Conservation (phyloP, 441 rosid genomes). For the Syzygium malaccense region DNA sequence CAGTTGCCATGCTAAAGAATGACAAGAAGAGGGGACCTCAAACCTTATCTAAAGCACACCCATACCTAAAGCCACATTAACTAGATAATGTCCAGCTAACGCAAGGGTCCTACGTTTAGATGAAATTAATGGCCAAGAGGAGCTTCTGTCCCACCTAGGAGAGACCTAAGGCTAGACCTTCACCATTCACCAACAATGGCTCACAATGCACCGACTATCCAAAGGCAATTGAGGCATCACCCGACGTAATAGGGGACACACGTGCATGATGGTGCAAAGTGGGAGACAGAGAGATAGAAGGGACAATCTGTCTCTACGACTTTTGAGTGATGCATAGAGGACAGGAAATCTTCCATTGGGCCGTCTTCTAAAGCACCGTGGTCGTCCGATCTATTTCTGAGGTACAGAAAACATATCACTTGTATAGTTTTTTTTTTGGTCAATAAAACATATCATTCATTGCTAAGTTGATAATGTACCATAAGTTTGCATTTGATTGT, state of each 20-base stretch:
- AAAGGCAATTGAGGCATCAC: background rate
- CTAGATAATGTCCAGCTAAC: constrained; percentile 18
- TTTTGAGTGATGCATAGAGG: background rate
- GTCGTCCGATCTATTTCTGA: background rate
- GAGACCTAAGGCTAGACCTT: background rate
- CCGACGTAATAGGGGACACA: background rate
- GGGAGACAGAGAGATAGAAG: background rate
- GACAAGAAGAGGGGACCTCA: constrained; percentile 18
- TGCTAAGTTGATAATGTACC: no score
- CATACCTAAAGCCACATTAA: background rate
- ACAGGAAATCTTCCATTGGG: background rate
- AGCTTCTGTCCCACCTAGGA: background rate
- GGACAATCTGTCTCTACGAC: background rate
- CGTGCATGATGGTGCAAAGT: background rate
- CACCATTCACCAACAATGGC: background rate
- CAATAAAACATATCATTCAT: no score
- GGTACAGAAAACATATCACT: background rate
- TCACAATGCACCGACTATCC: background rate
- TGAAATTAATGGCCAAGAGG: constrained; percentile 11
- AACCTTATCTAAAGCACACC: constrained; percentile 30
- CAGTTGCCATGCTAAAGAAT: constrained; percentile 34
- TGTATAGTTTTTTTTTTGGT: no score
- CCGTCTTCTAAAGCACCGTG: background rate
- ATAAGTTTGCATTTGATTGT: no score
- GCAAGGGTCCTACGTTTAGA: background rate